phyloP scores from a whole-genome alignment of 441 rosid genomes.

The Adansonia madagascariensis region DNA sequence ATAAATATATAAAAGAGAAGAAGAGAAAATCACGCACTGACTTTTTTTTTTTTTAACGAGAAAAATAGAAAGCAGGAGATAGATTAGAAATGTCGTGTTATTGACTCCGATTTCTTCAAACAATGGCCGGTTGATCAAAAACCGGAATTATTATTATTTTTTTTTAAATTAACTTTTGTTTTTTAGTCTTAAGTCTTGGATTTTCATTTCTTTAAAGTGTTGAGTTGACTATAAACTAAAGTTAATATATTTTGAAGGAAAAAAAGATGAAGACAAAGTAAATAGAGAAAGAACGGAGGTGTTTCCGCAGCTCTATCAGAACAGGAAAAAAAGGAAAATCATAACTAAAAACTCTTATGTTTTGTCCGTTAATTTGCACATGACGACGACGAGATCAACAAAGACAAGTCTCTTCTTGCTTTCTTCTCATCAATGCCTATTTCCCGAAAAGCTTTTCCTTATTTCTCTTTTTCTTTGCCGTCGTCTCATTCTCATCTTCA shows the following conservation, averaged over 20 bases:
- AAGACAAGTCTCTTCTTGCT: background rate
- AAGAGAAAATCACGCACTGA: background rate
- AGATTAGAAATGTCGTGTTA: background rate
- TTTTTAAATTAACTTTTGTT: too few relatives aligned
- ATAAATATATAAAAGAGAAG: background rate
- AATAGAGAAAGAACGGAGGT: constrained; percentile 35
- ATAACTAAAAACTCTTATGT: background rate
- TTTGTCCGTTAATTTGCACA: constrained; percentile 23
- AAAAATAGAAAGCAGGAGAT: background rate
- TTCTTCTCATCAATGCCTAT: constrained; percentile 30
- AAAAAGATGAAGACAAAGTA: constrained; percentile 30
- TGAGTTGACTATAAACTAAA: background rate
- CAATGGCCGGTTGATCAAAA: background rate
- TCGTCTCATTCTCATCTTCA: constrained; percentile 19
- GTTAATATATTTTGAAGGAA: background rate
- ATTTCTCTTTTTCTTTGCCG: constrained; percentile 28
- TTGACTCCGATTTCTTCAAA: background rate
- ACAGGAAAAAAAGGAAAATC: background rate
- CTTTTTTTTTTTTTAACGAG: background rate
- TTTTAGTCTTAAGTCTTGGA: background rate
- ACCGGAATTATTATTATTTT: background rate
- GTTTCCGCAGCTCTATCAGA: constrained; percentile 21
- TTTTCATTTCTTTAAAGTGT: background rate
- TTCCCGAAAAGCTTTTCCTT: constrained; percentile 25
- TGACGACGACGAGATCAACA: constrained; percentile 35